Conservation (phyloP, 768 basidiomycete genomes). For the Xerocomellus intermedius region DNA sequence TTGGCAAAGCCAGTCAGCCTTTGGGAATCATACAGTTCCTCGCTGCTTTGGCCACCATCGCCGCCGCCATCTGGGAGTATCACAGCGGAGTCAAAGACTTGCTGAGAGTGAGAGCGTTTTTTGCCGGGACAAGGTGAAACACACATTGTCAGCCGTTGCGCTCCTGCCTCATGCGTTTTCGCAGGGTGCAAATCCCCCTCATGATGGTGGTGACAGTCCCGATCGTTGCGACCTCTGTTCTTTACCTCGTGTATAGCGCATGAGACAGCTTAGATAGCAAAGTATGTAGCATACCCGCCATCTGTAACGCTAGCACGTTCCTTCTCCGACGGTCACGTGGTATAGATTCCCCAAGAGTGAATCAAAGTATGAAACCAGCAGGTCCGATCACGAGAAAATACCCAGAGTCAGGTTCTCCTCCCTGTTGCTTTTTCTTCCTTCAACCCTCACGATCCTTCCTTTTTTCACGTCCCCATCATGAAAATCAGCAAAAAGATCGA, state of each 20-base stretch:
- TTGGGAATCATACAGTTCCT: slow-evolving; percentile 52
- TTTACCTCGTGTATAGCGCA: slow-evolving; percentile 40
- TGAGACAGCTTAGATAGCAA: slow-evolving; percentile 1
- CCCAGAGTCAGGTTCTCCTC: slow-evolving; percentile 4
- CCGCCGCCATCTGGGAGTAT: slow-evolving; percentile 67
- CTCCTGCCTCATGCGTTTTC: slow-evolving; percentile 1
- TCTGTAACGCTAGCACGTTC: neutral
- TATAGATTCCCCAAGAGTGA: neutral
- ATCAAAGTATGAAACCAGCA: slow-evolving; percentile 2
- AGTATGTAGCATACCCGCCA: neutral
- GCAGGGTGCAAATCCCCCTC: slow-evolving; percentile 51
- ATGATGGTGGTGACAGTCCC: slow-evolving; percentile 48
- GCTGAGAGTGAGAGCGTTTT: slow-evolving; percentile 56
- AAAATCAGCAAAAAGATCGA: slow-evolving; percentile 94
- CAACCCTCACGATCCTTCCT: slow-evolving; percentile 19
- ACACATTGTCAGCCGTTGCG: slow-evolving; percentile 13
- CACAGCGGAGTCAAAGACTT: slow-evolving; percentile 56
- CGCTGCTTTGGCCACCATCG: slow-evolving; percentile 53
- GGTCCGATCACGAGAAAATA: slow-evolving; percentile 25
- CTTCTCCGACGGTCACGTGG: slow-evolving; percentile 21
- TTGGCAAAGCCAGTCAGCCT: slow-evolving; percentile 38
- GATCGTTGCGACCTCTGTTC: slow-evolving; percentile 51
- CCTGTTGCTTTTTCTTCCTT: slow-evolving; percentile 2
- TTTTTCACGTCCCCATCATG: slow-evolving; percentile 48
- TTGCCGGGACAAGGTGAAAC: slow-evolving; percentile 53